Base-by-base conservation (phyloP, 129 eudicot species). In the Silybum marianum region DNA sequence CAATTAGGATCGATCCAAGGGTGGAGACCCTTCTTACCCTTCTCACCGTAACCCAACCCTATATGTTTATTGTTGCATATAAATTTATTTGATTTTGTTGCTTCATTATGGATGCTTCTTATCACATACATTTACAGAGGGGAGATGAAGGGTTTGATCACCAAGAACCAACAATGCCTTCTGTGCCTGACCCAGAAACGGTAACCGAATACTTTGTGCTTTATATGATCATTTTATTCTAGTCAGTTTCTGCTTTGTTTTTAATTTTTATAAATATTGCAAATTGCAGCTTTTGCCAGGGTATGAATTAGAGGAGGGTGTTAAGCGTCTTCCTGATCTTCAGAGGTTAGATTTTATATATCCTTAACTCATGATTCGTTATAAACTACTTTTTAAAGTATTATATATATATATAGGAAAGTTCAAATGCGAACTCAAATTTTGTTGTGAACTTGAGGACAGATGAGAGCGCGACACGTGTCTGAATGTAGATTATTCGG, bases 231-330 rank as follows among this genome's bases (percentile, higher is more conserved):
- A 72, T 40, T 44, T 48, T 38, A 18, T 74, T 84, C 38, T 23
- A 12, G 34, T 69, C 8, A 70, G 10, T 11, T 73, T 9, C 30
- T 63, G 14, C 24, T 40, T 9, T 72, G 6, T 22, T 62, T 39
- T 12, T n/a, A n/a, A 26, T 34, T 51, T 19, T 69, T 83, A 36
- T 32, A 71, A 74, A 71, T 72, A 72, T 8, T 75, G 73, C 22
- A 12, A 38, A 25, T 54, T 85, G 82, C 87, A 96, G 99, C 93
- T 96, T 83, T 72, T 90, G 67, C 85, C 98, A 46, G 71, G 84
- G 90, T 81, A 74, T 90, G 95, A 88, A 83, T 90, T 88, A 88
- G 97, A 72, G 90, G 95, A 84, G 87, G 91, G 82, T 91, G 98
- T 79, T 75, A 88, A 30, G 86, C 85, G 73, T 95, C 63, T 90